These are phyloP conservation scores for Heliocybe sulcata DNA, from an alignment of 1,284 basidiomycete species.

Conservation along the genomic window DNA sequence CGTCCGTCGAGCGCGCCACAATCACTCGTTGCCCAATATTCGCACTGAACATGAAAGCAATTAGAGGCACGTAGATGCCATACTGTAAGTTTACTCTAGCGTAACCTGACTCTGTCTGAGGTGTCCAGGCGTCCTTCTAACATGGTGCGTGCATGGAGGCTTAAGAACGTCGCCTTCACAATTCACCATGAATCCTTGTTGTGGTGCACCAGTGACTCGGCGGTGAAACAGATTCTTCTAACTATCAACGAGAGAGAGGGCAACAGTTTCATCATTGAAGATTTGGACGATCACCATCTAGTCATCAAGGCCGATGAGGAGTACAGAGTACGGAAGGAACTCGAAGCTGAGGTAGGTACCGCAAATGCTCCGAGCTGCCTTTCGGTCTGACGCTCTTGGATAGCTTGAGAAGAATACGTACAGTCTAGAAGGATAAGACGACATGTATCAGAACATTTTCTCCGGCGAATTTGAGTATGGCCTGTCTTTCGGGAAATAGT, in stretches of 20 bases:
- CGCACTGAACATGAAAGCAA: no score
- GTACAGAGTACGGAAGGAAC: constrained; percentile 59
- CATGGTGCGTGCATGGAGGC: constrained; percentile 44
- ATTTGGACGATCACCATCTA: constrained; percentile 80
- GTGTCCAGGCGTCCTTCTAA: constrained; percentile 59
- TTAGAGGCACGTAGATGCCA: constrained; percentile 45
- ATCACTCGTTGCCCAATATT: no score
- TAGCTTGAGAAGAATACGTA: constrained; percentile 34
- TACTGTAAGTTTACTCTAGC: constrained; percentile 3
- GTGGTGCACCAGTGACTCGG: constrained; percentile 58
- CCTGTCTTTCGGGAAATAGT: no score
- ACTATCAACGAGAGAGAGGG: constrained; percentile 71
- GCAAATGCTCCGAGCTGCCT: not conserved
- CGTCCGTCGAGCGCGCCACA: no score
- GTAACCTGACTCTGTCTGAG: constrained; percentile 4
- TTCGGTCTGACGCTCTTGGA: not conserved
- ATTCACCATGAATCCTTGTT: constrained; percentile 1
- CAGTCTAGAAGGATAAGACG: constrained; percentile 22
- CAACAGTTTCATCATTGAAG: constrained; percentile 73
- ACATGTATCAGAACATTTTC: no score
- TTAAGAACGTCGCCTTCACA: not conserved
- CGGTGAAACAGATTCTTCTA: constrained; percentile 85
- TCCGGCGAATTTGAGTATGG: no score
- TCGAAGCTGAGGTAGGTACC: constrained; percentile 68
- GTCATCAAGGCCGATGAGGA: constrained; percentile 80